Evolutionary conservation across 805 yeast genomes (phyloP).

Genomic region (Zygosaccharomyces rouxii): DNA sequence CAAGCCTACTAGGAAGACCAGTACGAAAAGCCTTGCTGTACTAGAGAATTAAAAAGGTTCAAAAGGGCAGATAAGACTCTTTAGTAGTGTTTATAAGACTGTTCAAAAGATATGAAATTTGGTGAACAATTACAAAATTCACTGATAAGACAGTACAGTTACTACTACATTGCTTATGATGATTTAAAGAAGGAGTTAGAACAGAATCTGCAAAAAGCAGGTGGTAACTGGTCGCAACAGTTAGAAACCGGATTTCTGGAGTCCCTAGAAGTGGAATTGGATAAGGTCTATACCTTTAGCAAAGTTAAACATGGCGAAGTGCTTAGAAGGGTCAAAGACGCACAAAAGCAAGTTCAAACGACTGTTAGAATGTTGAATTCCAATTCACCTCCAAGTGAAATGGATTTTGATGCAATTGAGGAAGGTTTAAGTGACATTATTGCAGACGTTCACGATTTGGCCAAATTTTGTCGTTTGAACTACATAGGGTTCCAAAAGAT

Average conservation of each 20-base stretch:
- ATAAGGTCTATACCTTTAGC: slow-evolving; percentile 89
- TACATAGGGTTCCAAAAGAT: slow-evolving; percentile 97
- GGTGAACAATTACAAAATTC: slow-evolving; percentile 91
- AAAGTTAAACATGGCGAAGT: slow-evolving; percentile 85
- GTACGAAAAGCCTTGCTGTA: neutral
- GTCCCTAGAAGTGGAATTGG: slow-evolving; percentile 74
- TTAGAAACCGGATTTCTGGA: slow-evolving; percentile 79
- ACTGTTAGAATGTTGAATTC: slow-evolving; percentile 55
- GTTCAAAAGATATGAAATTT: slow-evolving; percentile 64
- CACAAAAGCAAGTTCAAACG: slow-evolving; percentile 65
- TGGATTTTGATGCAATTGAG: slow-evolving; percentile 69
- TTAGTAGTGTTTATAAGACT: neutral
- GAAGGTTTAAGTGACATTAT: slow-evolving; percentile 80
- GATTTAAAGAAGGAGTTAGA: slow-evolving; percentile 80
- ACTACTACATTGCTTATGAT: slow-evolving; percentile 88
- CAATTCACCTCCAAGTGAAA: slow-evolving; percentile 50
- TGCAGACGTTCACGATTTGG: slow-evolving; percentile 95
- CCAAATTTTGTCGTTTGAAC: slow-evolving; percentile 87
- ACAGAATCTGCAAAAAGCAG: slow-evolving; percentile 53
- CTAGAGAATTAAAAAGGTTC: neutral
- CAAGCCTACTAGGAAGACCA: neutral
- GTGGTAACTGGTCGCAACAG: slow-evolving; percentile 63
- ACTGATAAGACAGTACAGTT: slow-evolving; percentile 82
- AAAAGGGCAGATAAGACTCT: neutral
- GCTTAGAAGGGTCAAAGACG: slow-evolving; percentile 75